Base-by-base conservation (phyloP, 2,329 filamentous ascomycete genomes). In the Pyrenochaeta sp. region DNA sequence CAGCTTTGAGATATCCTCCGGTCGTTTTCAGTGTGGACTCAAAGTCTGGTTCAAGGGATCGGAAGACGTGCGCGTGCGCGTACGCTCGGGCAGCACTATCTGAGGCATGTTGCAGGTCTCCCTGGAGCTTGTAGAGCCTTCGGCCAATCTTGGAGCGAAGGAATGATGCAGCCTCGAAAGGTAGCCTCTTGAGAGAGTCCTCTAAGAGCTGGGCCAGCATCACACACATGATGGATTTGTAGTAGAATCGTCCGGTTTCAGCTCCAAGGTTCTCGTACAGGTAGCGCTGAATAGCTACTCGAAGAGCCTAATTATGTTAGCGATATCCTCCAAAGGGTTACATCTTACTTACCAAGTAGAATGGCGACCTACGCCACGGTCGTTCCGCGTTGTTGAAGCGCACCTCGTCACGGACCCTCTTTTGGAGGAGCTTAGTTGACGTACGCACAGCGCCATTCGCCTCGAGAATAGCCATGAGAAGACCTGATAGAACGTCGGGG, bases 391-490 rank as follows among this genome's bases (percentile, higher is more conserved):
- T 60, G 1, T 68, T 59, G 61, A 81, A 77, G 9, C 74, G 75
- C 0, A 87, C 78, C n/a, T 87, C 84, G 35, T 89, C 86, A 0
- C 82, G 75, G 0, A 88, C 76, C 2, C 79, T 73, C 58, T 89
- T 89, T 0, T 71, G 71, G 1, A 87, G 59, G 0, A 72, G n/a
- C n/a, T n/a, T n/a, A n/a, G n/a, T 17, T 0, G 67, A 51, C 0
- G 77, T 67, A 1, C 65, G 40, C 0, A 71, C 52, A 0, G 58
- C 41, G 0, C 85, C 85, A 6, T 80, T 72, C 0, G 75, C 78
- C 54, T 83, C 78, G 0, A 89, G 65, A 0, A 88, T 61, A 0
- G 82, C 77, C 68, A 87, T 81, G 7, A 89, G 72, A 45, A 87
- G 73, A 7, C 82, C 75, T 0, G 77, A 81, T 3, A 90, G 77